Evolutionary conservation across 1,284 basidiomycete genomes (phyloP), one percentile per base, ranked within the genome.

Genomic region (Ustilago xerochloae): DNA sequence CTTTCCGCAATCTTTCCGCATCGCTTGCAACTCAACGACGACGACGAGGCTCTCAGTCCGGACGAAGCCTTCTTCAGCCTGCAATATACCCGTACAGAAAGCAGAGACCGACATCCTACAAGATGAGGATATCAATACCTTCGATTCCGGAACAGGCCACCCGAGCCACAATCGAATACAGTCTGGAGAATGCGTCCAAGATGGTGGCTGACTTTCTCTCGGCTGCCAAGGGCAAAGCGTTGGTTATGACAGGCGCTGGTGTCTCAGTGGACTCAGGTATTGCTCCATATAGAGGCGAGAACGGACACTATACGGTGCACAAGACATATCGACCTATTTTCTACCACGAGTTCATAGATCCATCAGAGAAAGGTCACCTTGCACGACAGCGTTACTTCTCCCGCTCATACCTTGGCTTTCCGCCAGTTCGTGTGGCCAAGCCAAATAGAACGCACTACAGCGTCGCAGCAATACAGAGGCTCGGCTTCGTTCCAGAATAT

Each of bases 251-350:
- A 12, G 81, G 81, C 3, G 84, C 84, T 12, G 84, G 84, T 8
- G 75, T 80, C 4, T 79, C 76, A 13, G 84, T 85, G 10, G 84
- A 82, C 55, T 80, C 77, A 24, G 83, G 82, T 9, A 84, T 85
- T 35, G 70, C 78, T n/a, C 78, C 83, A 10, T 85, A 85, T 58
- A 74, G 84, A 6, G 82, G 82, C 9, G 68, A 68, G 22, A 68
- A 78, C 28, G 82, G 82, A 0, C 79, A 81, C 39, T 84, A 84
- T 51, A 65, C 63, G 12, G 68, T 81, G 5, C 78, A 84, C 63
- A 77, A 76, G 48, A 75, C 79, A 1, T 84, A 83, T 48, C 55
- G 83, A 2, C 84, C 84, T 2, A 84, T 85, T 59, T 85, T 80
- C 50, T 84, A 74, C 52, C 81, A 83, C 51, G 81, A 81, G 61